phyloP scores from a whole-genome alignment of 2,329 filamentous ascomycete species.

The Colletotrichum scovillei region DNA sequence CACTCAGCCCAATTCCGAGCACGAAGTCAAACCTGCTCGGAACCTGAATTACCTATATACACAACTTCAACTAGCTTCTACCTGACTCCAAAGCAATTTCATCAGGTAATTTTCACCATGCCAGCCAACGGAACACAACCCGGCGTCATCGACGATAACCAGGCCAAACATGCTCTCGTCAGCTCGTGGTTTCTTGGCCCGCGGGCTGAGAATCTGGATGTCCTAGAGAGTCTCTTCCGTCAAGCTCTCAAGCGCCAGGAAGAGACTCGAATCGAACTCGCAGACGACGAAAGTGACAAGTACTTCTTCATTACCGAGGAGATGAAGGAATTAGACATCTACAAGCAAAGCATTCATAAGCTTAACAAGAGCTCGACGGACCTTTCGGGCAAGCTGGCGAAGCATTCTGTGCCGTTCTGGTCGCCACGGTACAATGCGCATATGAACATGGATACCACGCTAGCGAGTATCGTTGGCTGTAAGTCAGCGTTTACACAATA shows the following conservation, averaged over 20 bases:
- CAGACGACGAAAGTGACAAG: not conserved
- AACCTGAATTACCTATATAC: not conserved
- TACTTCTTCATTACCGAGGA: not conserved
- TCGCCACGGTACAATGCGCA: slow-evolving; percentile 58
- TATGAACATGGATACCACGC: slow-evolving; percentile 44
- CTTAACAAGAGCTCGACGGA: slow-evolving; percentile 48
- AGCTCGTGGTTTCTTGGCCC: slow-evolving; percentile 56
- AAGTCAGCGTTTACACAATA: not conserved
- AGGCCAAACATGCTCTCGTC: slow-evolving; percentile 38
- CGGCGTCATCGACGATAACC: not conserved
- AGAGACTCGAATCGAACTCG: not conserved
- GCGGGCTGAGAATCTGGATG: slow-evolving; percentile 53
- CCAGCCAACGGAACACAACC: not conserved
- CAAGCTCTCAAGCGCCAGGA: not conserved
- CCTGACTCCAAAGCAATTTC: not conserved
- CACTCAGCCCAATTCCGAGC: not conserved
- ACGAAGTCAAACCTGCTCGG: not conserved
- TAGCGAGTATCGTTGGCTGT: not conserved
- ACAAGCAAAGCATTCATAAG: not conserved
- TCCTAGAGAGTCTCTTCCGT: slow-evolving; percentile 48
- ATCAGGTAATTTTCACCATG: not conserved
- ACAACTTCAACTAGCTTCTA: not conserved
- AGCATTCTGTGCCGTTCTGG: slow-evolving; percentile 57
- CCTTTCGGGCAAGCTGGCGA: slow-evolving; percentile 47
- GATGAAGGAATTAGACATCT: slow-evolving; percentile 47